Evolutionary conservation across 2,329 filamentous ascomycete species (phyloP).

Genomic region (Corynespora cassiicola): DNA sequence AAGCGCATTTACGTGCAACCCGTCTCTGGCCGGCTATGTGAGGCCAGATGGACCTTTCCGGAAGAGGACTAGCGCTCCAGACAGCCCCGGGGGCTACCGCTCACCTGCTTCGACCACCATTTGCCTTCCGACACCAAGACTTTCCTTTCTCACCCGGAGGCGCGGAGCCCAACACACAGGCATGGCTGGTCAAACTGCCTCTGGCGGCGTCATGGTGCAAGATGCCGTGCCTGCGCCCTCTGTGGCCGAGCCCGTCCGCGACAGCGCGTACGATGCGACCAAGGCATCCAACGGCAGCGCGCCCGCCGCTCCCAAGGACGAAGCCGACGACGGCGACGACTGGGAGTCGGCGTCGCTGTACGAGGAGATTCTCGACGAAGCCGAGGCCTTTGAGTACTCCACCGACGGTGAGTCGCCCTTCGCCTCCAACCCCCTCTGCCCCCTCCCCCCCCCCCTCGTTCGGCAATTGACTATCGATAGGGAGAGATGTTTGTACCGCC

Average conservation of each 20-base stretch:
- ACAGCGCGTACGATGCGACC: slow-evolving; percentile 20
- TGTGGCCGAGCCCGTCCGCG: slow-evolving; percentile 18
- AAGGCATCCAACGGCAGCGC: slow-evolving; percentile 19
- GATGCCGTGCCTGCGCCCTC: slow-evolving; percentile 24
- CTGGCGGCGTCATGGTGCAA: slow-evolving; percentile 35
- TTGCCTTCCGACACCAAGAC: slow-evolving; percentile 9
- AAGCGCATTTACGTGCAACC: too few species aligned
- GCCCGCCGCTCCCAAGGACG: slow-evolving; percentile 17
- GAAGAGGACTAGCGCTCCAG: slow-evolving; percentile 15
- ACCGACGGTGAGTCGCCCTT: slow-evolving; percentile 24
- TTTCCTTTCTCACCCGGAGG: slow-evolving; percentile 6
- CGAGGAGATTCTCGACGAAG: slow-evolving; percentile 43
- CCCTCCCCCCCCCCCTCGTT: neutral
- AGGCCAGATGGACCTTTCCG: too few species aligned
- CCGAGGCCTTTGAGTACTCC: slow-evolving; percentile 35
- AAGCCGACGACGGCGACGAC: slow-evolving; percentile 29
- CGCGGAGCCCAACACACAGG: slow-evolving; percentile 17
- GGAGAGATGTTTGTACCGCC: slow-evolving; percentile 36
- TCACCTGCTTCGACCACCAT: slow-evolving; percentile 23
- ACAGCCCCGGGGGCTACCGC: too few species aligned
- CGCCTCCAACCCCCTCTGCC: neutral
- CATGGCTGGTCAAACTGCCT: slow-evolving; percentile 34
- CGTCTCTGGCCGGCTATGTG: too few species aligned
- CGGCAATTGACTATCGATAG: slow-evolving; percentile 24
- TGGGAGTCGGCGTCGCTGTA: slow-evolving; percentile 41